phyloP scores from a whole-genome alignment of 257 asterid species.

The Solanum ossicruentum region DNA sequence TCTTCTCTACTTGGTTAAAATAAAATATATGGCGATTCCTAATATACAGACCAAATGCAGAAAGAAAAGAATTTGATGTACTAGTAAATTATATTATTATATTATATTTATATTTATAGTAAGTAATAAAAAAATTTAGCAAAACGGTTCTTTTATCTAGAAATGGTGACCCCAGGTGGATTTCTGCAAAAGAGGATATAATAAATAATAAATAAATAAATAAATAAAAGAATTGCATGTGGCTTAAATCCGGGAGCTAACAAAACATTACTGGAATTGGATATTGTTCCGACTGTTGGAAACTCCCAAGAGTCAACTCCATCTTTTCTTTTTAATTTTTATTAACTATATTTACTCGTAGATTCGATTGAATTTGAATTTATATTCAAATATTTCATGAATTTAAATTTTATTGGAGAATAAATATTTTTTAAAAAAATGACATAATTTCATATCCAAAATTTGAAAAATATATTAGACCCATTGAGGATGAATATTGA shows the following conservation, averaged over 20 bases:
- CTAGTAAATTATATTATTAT: background rate
- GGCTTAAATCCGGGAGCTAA: background rate
- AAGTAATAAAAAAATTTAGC: background rate
- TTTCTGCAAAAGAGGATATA: background rate
- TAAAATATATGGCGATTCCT: too few relatives aligned
- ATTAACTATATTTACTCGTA: fast-evolving
- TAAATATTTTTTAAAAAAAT: background rate
- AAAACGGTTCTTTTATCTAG: background rate
- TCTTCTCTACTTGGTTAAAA: too few relatives aligned
- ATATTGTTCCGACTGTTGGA: background rate
- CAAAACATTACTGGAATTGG: background rate
- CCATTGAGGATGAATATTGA: background rate
- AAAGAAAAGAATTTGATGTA: background rate
- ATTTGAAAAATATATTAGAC: background rate
- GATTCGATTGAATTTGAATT: background rate
- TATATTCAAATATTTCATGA: fast-evolving
- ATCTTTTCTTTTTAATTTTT: background rate
- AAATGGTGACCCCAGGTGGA: background rate
- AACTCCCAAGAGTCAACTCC: background rate
- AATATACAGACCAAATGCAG: too few relatives aligned
- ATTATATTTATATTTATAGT: too few relatives aligned
- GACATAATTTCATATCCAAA: background rate
- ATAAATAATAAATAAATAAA: background rate
- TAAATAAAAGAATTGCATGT: background rate
- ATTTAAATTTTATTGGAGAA: background rate